These are phyloP conservation scores for Penstemon barbatus DNA, from an alignment of 257 asterid genomes.

Conservation along the genomic window DNA sequence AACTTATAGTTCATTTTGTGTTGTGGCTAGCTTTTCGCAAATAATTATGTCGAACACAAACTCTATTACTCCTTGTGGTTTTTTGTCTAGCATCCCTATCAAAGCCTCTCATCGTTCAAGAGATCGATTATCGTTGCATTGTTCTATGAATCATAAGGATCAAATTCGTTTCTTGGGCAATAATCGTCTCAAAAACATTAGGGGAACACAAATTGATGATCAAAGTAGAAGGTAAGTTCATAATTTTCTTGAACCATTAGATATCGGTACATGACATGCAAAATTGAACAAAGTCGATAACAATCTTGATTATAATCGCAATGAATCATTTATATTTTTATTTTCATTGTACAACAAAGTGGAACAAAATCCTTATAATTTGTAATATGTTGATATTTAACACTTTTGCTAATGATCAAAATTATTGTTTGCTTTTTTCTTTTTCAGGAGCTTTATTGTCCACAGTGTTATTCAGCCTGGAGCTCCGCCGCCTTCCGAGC, in stretches of 20 bases:
- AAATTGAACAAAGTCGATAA: background rate
- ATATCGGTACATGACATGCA: background rate
- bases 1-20: no score
- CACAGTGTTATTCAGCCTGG: slow-evolving; percentile 31
- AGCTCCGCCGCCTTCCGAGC: slow-evolving; percentile 38
- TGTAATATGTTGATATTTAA: background rate
- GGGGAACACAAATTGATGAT: slow-evolving; percentile 2
- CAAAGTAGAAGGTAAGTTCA: slow-evolving; percentile 24
- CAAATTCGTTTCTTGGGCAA: slow-evolving; percentile 16
- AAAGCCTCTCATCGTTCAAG: slow-evolving; percentile 12
- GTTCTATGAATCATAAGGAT: slow-evolving; percentile 21
- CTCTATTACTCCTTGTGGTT: slow-evolving; percentile 4
- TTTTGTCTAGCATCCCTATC: slow-evolving; percentile 16
- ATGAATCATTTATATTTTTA: no score
- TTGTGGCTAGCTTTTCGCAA: background rate
- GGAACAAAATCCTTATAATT: no score
- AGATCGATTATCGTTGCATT: slow-evolving; percentile 9
- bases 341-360: no score
- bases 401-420: background rate
- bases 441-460: slow-evolving; percentile 36
- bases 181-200: background rate
- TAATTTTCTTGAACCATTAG: no score
- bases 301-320: no score
- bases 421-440: background rate
- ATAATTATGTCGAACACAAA: slow-evolving; percentile 31